Evolutionary conservation across 306 rosid species (phyloP), one percentile per base, ranked within the genome.

Genomic region (Oxytropis ochrocephala): DNA sequence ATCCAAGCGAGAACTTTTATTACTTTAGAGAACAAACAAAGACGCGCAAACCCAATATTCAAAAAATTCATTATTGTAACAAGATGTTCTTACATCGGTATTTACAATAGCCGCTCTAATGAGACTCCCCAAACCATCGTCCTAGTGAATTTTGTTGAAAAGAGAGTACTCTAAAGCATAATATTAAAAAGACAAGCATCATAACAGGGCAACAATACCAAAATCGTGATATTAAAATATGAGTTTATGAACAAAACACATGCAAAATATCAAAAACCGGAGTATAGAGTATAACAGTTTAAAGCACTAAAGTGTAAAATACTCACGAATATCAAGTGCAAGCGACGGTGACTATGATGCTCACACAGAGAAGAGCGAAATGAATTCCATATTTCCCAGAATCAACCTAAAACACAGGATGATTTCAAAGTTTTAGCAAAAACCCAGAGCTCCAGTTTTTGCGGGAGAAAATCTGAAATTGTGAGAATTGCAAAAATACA

Each of bases 61-160:
- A 39, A 32, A n/a, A 70, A 57, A 71, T n/a, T 38, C 1, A 70
- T 14, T 38, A 62, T 48, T 61, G 36, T 32, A 24, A 76, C 10
- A 66, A 18, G 51, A 43, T 27, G 70, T 65, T 35, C 56, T 81
- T 84, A 94, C 99, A 80, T n/a, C n/a, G n/a, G n/a, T n/a, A n/a
- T n/a, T n/a, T n/a, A n/a, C n/a, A n/a, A n/a, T n/a, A n/a, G n/a
- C 87, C 87, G 97, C 92, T 87, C 89, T 88, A 75, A 94, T 91
- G n/a, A 83, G 99, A 73, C 88, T 94, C n/a, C 99, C 62, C 97
- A 88, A 90, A 88, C 99, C 99, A 94, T 14, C 99, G 92, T 44
- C 86, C 89, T 24, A 91, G 81, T 7, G 97, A 91, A 75, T 81
- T 87, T 63, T 85, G 57, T 6, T 97, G n/a, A n/a, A 94, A 50